These are phyloP conservation scores for Neocatenulostroma microsporum DNA, from an alignment of 2,329 filamentous ascomycete species.

Conservation along the genomic window DNA sequence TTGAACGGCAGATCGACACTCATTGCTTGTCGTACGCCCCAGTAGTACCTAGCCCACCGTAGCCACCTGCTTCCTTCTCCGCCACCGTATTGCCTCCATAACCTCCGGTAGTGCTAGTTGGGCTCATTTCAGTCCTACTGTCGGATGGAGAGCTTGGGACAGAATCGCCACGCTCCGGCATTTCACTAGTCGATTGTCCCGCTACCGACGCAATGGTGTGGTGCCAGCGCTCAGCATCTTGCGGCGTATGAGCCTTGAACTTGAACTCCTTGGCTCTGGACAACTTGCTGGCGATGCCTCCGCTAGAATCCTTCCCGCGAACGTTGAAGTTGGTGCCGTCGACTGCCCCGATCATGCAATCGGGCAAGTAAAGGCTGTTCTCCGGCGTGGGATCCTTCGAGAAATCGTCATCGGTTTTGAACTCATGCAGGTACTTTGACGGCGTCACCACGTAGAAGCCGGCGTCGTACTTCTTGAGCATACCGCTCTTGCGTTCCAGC, in stretches of 20 bases:
- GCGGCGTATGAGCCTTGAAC: slow-evolving; percentile 79
- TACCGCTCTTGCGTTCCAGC: slow-evolving; percentile 82
- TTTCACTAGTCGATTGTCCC: slow-evolving; percentile 41
- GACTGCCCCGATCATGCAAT: slow-evolving; percentile 67
- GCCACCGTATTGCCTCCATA: neutral
- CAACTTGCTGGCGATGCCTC: slow-evolving; percentile 70
- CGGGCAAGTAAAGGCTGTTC: slow-evolving; percentile 82
- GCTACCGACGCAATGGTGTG: slow-evolving; percentile 59
- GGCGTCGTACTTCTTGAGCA: slow-evolving; percentile 71
- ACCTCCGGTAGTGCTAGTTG: neutral
- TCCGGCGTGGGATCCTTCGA: slow-evolving; percentile 71
- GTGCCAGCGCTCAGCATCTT: slow-evolving; percentile 80
- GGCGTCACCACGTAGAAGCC: slow-evolving; percentile 88
- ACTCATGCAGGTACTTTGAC: slow-evolving; percentile 85
- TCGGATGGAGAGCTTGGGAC: slow-evolving; percentile 25
- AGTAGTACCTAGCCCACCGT: neutral
- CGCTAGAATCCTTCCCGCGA: slow-evolving; percentile 85
- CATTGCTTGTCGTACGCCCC: too few relatives aligned
- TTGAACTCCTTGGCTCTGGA: slow-evolving; percentile 69
- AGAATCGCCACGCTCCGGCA: slow-evolving; percentile 30
- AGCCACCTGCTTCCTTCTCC: slow-evolving; percentile 1
- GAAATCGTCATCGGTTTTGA: slow-evolving; percentile 80
- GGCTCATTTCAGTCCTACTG: slow-evolving; percentile 7
- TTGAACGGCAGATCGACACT: too few relatives aligned
- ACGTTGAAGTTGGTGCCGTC: slow-evolving; percentile 82